A percentile compares a stretch with the other conserved stretches of the same genome.
phyloP scores from a whole-genome alignment of 768 basidiomycete species.

The Pleurotus sapidus region DNA sequence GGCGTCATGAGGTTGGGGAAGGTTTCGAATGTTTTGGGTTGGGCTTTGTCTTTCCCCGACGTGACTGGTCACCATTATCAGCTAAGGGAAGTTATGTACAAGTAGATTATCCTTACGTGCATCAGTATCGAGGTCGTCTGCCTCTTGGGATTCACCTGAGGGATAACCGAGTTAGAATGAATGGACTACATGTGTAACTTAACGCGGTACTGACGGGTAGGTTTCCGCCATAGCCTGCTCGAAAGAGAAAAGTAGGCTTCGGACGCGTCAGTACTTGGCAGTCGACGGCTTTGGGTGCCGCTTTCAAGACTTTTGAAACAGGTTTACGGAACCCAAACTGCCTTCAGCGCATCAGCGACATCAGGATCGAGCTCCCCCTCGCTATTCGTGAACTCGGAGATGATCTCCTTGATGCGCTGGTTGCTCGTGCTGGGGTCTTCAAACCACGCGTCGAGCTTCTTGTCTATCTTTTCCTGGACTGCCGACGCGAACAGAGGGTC shows the following conservation, averaged over 20 bases:
- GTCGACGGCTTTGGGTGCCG: not conserved
- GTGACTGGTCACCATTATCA: not conserved
- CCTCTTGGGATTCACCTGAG: not conserved
- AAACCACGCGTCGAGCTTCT: not conserved
- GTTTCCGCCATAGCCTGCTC: conserved; percentile 5
- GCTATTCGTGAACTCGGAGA: conserved; percentile 3
- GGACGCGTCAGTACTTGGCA: not conserved
- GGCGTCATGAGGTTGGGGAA: conserved; percentile 63
- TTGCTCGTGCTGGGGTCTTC: not conserved
- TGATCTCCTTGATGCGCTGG: not conserved
- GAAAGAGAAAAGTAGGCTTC: conserved; percentile 1
- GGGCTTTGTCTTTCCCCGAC: conserved; percentile 7
- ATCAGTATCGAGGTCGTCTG: conserved; percentile 1
- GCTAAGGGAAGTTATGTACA: not conserved
- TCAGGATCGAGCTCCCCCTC: not conserved
- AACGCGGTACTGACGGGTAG: not conserved
- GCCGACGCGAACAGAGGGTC: not conserved
- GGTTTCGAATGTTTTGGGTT: conserved; percentile 12
- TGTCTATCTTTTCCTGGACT: not conserved
- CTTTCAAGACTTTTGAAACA: not conserved
- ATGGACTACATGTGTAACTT: not conserved
- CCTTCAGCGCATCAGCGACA: conserved; percentile 1
- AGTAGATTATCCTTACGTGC: not conserved
- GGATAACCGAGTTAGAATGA: not conserved
- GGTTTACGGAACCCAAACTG: conserved; percentile 4